A percentile compares a stretch with the other conserved stretches of the same genome.
Conservation (phyloP, 148 eudicot species). For the Chenopodium berlandieri region DNA sequence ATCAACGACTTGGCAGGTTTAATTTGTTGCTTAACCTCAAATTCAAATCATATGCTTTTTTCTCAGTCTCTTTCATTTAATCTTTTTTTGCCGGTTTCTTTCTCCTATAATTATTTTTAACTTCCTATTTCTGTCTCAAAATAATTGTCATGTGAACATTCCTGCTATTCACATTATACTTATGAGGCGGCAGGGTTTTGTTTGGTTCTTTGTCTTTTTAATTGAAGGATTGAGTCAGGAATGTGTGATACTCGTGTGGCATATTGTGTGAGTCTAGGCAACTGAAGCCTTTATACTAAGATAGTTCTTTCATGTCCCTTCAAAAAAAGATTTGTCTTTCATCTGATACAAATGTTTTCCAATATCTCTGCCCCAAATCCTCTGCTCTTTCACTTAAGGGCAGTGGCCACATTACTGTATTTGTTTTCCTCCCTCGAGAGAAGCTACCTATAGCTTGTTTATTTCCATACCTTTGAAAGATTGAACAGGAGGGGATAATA, state of each 20-base stretch:
- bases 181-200: not conserved
- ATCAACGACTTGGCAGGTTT: conserved; percentile 50
- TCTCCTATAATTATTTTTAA: not conserved
- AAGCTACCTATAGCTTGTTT: not conserved
- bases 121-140: not conserved
- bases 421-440: not conserved
- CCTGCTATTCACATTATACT: not conserved
- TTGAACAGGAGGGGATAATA: too few relatives aligned
- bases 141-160: not conserved
- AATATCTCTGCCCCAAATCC: not conserved
- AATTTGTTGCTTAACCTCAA: conserved; percentile 29
- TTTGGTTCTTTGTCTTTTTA: not conserved
- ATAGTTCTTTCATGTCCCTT: not conserved
- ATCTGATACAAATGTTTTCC: not conserved
- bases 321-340: too few relatives aligned
- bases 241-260: not conserved
- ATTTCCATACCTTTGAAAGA: not conserved
- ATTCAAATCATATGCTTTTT: not conserved
- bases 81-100: not conserved
- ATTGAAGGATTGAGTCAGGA: not conserved
- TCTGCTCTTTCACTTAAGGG: not conserved
- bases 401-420: not conserved
- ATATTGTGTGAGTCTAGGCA: not conserved
- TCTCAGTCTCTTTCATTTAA: not conserved
- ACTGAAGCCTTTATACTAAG: not conserved